Evolutionary conservation across 306 rosid genomes (phyloP), one percentile per base, ranked within the genome.

Genomic region (Lupinus albus): DNA sequence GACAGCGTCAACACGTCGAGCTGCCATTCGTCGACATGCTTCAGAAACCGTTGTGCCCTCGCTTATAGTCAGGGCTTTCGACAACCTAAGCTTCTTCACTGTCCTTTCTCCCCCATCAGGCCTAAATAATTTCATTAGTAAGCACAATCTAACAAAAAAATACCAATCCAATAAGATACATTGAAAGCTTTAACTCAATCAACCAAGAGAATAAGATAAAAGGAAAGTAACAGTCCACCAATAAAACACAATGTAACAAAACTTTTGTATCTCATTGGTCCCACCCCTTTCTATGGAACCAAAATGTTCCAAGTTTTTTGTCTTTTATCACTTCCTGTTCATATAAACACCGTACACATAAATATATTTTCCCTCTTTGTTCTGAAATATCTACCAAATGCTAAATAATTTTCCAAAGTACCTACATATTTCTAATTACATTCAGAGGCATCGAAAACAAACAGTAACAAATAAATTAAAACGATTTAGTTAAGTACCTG

Each of bases 21-120:
- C 89, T 13, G 98, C 87, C 98, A 93, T 93, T 13, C 97, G 61
- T 14, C 97, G 80, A 49, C 98, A 93, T 2, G 98, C 97, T 32
- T 93, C 97, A 7, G 85, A 93, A 35, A 89, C 91, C 11, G 91
- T 84, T 1, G 97, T 90, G 61, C 84, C 91, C 57, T 93, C 98
- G 0, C 97, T 88, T 71, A 93, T 93, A 7, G 98, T 93, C 13
- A 89, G 96, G 17, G 98, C 98, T 79, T 88, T 93, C 0, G 91
- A 80, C 61, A 89, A 66, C 66, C 90, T 70, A 51, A 93, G 97
- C 89, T 85, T 93, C 90, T 80, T 89, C 62, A 93, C 98, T 1
- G 97, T 89, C 86, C 96, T 93, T 70, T 89, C 95, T 52, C 85
- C 93, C 48, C 70, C 93, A 28, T 55, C 71, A 74, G 80, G 55